A percentile compares a stretch with the other conserved stretches of the same genome.
These are phyloP conservation scores for Stenocarpella maydis DNA, from an alignment of 2,329 filamentous ascomycete species.

Conservation along the genomic window DNA sequence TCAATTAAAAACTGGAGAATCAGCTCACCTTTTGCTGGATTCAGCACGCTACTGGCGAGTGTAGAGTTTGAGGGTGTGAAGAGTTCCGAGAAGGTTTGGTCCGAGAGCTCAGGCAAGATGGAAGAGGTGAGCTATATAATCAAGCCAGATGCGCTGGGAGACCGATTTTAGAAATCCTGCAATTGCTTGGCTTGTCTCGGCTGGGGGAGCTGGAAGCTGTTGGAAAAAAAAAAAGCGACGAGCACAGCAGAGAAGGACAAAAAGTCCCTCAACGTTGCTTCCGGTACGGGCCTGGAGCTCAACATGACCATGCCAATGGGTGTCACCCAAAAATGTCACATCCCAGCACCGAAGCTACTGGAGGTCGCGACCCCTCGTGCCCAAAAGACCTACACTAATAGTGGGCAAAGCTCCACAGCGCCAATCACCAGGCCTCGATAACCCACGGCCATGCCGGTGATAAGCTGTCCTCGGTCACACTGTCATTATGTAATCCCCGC, in stretches of 20 bases:
- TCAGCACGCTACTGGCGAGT: slow-evolving; percentile 5
- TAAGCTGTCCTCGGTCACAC: not conserved
- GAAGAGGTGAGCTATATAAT: slow-evolving; percentile 13
- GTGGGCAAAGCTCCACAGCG: not conserved
- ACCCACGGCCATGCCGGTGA: slow-evolving; percentile 28
- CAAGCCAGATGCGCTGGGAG: slow-evolving; percentile 3
- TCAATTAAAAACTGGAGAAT: slow-evolving; percentile 22
- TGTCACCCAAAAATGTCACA: slow-evolving; percentile 17
- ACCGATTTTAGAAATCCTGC: slow-evolving; percentile 22
- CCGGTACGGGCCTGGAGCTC: slow-evolving; percentile 22
- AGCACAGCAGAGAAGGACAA: not conserved
- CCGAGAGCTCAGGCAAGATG: not conserved
- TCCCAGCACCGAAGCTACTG: not conserved
- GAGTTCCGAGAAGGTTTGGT: not conserved
- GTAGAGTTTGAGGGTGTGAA: slow-evolving; percentile 2
- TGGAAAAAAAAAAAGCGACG: slow-evolving; percentile 26
- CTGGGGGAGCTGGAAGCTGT: slow-evolving; percentile 17
- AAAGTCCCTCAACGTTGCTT: slow-evolving; percentile 34
- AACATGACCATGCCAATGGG: slow-evolving; percentile 17
- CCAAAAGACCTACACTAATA: slow-evolving; percentile 9
- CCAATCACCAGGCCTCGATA: slow-evolving; percentile 27
- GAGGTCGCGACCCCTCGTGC: slow-evolving; percentile 31
- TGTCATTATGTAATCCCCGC: slow-evolving; percentile 14
- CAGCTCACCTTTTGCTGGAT: slow-evolving; percentile 24
- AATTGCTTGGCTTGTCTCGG: slow-evolving; percentile 27